phyloP scores from a whole-genome alignment of 2,329 filamentous ascomycete genomes.

The Chaetomiaceae sp. region DNA sequence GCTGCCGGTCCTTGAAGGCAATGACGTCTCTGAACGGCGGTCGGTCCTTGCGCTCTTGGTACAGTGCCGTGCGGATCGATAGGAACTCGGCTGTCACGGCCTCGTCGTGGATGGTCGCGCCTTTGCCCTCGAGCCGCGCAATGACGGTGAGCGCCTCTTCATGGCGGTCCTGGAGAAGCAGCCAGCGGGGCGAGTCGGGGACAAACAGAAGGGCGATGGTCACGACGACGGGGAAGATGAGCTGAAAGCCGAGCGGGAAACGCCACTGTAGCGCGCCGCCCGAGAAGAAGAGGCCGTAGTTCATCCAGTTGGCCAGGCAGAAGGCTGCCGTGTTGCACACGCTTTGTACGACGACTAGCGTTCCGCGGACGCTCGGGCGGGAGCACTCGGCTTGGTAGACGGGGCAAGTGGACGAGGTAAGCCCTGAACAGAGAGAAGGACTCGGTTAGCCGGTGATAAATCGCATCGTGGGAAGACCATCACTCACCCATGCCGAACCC shows the following conservation, averaged over 20 bases:
- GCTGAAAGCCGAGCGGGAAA: constrained; percentile 8
- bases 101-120: constrained; percentile 1
- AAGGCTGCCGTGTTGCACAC: constrained; percentile 10
- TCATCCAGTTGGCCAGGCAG: constrained; percentile 13
- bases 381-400: constrained; percentile 13
- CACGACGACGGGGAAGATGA: constrained; percentile 8
- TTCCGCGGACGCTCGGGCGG: constrained; percentile 5
- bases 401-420: constrained; percentile 8
- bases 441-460: too few relatives aligned
- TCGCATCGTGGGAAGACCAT: too few relatives aligned
- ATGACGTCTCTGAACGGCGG: constrained; percentile 2
- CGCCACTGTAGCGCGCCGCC: constrained; percentile 11
- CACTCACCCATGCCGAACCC: constrained; percentile 9
- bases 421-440: too few relatives aligned
- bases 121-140: constrained; percentile 3
- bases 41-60: constrained; percentile 3
- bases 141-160: constrained; percentile 6
- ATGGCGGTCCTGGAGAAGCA: constrained; percentile 7
- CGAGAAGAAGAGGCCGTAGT: constrained; percentile 10
- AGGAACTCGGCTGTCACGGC: constrained; percentile 7
- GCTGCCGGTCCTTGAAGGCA: constrained; percentile 2
- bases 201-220: constrained; percentile 6
- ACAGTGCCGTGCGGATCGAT: constrained; percentile 8
- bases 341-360: constrained; percentile 7
- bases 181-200: constrained; percentile 9